Base-by-base conservation (phyloP, 345 rosid species). In the Moricandia arvensis region DNA sequence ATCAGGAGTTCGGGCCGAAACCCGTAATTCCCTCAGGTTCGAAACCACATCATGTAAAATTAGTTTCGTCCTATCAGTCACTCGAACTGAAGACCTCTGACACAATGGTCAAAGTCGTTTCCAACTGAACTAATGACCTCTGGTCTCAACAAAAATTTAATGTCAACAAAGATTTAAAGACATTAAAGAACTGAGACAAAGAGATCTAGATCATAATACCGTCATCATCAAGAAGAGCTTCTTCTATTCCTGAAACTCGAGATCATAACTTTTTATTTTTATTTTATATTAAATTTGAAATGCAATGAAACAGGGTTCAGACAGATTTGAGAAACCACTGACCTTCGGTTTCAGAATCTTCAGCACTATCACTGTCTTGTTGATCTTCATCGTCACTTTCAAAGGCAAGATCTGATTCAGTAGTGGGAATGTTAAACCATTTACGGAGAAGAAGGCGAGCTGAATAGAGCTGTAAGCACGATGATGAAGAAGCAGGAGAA, bases 391-490 rank as follows among this genome's bases (percentile, higher is more conserved):
- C 62, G 13, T 73, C 70, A 63, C 6, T 26, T 9, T 34, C 49
- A 4, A 17, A 29, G 0, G 13, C 16, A 53, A 63, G 69, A 53
- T 72, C 54, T 34, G 54, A 72, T 21, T 51, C 76, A 72, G 54
- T 35, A 12, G 80, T 12, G 49, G 73, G 66, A 78, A 92, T 84
- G 77, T 92, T 92, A 65, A 90, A 78, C 92, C 82, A 87, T 81
- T 92, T 90, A 41, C 96, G 90, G 80, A 92, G 58, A 57, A 90
- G 83, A 38, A 83, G 81, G 15, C 87, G 80, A 21, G 90, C 84
- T 90, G 96, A 90, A 53, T 86, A 87, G 60, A 86, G 82, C 91
- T 88, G 97, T 72, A 88, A 82, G 89, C 84, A 88, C 55, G 76
- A 51, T 0, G 85, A 21, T 21, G 24, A 85, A 83, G 87, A 89